Evolutionary conservation across 352 stramenopile genomes (phyloP).

Genomic region (Phytophthora brassicae): DNA sequence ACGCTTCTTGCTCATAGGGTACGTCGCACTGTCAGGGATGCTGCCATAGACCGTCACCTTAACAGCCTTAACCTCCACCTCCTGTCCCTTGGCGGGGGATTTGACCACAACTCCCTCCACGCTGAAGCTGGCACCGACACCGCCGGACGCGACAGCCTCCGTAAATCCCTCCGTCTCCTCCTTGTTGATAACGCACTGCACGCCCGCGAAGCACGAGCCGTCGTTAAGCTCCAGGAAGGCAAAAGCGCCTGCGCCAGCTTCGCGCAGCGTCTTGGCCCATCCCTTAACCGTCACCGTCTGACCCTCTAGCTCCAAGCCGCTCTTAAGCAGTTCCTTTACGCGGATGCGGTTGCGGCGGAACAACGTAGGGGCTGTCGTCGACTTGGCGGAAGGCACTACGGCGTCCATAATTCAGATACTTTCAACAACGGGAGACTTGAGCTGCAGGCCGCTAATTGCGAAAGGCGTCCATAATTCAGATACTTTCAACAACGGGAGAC

Average conservation of each 20-base stretch:
- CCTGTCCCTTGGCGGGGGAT: constrained; percentile 88
- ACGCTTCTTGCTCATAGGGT: constrained; percentile 94
- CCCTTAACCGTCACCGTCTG: constrained; percentile 92
- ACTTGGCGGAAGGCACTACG: constrained; percentile 41
- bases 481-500: constrained; percentile 4
- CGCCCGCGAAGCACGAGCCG: constrained; percentile 84
- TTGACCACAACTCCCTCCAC: constrained; percentile 87
- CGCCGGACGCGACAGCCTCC: constrained; percentile 73
- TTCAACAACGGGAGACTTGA: constrained; percentile 6
- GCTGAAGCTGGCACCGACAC: constrained; percentile 84
- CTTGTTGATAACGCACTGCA: constrained; percentile 89
- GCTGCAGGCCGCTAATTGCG: constrained; percentile 8
- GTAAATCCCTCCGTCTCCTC: constrained; percentile 81
- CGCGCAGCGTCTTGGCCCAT: constrained; percentile 92
- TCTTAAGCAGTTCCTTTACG: constrained; percentile 80
- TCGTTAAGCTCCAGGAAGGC: constrained; percentile 96
- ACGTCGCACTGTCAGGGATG: constrained; percentile 85
- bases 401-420: constrained; percentile 41
- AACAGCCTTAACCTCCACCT: constrained; percentile 91
- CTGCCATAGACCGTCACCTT: constrained; percentile 85
- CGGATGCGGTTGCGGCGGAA: constrained; percentile 84
- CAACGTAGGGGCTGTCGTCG: constrained; percentile 53
- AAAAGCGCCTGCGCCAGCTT: constrained; percentile 88
- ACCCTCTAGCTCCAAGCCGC: constrained; percentile 65
- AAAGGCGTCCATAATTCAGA: constrained; percentile 44